Base-by-base conservation (phyloP, 805 yeast genomes). In the Dipodascopsis uninucleata region DNA sequence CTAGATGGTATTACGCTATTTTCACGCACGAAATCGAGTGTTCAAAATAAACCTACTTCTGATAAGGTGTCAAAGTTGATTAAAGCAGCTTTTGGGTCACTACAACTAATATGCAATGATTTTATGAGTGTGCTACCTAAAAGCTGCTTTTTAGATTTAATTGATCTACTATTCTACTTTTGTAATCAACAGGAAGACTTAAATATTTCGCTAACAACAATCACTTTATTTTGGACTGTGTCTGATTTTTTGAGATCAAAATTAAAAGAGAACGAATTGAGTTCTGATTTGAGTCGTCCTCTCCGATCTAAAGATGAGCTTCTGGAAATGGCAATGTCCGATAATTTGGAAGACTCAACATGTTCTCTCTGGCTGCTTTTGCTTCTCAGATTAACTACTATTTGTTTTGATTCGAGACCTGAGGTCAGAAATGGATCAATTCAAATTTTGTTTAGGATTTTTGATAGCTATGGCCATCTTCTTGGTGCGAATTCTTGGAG, bases 381-480 rank as follows among this genome's bases (percentile, higher is more conserved):
- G 33, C 64, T 86, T 42, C 68, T 75, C 6, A 73, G 77, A 25
- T 64, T 90, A 28, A 79, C 87, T 0, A 71, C 72, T 18, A 74
- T 87, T 20, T 75, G 89, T 0, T 61, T 67, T 22, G 95, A 84
- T 53, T 58, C 71, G 2, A 72, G 95, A 43, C 74, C 81, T 1
- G 95, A 88, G 56, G 95, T 90, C 0, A 74, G 94, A 49, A 88
- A 87, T 57, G 96, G 96, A 1, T 81, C 96, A 0, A 75, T 87
- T 12, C 95, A 88, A 60, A 90, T 96, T 0, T 80, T 89, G 53
- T 86, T 87, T 65, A 77, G 89, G 53, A 81, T 90, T 23, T 71
- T 85, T 48, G 86, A 84, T 41, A 76, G 89, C 2, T 86, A 83
- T 61, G 82, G 85, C 0, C 58, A 63, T 8, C 67, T 69, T 33